Evolutionary conservation across 345 rosid species (phyloP).

Genomic region (Hevea brasiliensis): DNA sequence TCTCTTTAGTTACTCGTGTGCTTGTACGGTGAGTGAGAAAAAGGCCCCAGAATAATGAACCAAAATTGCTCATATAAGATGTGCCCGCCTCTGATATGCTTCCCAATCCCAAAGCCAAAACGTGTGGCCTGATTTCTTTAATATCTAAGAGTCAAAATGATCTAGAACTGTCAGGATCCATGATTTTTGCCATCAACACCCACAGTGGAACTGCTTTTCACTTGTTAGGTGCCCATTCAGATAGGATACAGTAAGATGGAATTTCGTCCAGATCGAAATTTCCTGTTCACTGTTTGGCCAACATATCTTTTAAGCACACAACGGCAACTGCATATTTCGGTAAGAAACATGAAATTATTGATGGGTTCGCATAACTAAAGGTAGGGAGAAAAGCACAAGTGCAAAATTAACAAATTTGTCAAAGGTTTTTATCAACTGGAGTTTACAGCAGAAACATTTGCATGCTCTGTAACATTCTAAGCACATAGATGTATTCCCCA

Average conservation of each 20-base stretch:
- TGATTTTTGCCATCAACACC: neutral
- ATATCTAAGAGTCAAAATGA: constrained; percentile 6
- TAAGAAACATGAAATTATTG: too few species aligned
- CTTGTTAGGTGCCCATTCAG: neutral
- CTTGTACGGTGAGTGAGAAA: constrained; percentile 6
- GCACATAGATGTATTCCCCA: neutral
- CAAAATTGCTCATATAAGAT: neutral
- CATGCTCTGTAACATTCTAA: neutral
- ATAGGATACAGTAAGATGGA: neutral
- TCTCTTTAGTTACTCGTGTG: neutral
- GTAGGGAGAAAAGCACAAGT: neutral
- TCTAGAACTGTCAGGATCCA: neutral
- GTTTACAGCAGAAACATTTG: neutral
- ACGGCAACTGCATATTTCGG: too few species aligned
- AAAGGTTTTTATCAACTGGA: neutral
- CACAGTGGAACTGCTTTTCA: neutral
- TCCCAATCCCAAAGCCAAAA: neutral
- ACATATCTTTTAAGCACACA: too few species aligned
- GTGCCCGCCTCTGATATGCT: too few species aligned
- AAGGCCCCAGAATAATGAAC: neutral
- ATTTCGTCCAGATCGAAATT: too few species aligned
- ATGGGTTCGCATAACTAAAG: neutral
- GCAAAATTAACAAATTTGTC: neutral
- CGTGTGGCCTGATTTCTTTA: neutral
- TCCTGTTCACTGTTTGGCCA: too few species aligned